Conservation (phyloP, 75 land plant genomes). For the Ceratopteris richardii region DNA sequence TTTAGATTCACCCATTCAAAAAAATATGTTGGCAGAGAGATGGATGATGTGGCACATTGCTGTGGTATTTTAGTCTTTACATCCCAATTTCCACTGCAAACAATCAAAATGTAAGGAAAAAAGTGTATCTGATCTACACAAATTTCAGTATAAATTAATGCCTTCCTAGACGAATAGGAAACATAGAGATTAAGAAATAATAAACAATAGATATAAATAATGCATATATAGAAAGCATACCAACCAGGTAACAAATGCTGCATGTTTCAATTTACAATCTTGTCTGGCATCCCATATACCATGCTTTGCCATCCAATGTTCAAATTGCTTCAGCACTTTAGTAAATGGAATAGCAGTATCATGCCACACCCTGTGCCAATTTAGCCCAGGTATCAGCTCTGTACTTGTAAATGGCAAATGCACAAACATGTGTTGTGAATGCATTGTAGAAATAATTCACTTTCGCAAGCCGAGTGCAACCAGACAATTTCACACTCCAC, state of each 20-base stretch:
- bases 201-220: too few species aligned
- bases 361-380: slow-evolving; percentile 86
- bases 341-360: slow-evolving; percentile 84
- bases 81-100: slow-evolving; percentile 93
- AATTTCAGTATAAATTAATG: too few species aligned
- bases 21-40: slow-evolving; percentile 62
- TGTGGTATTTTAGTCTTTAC: slow-evolving; percentile 91
- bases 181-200: too few species aligned
- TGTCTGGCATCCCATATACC: slow-evolving; percentile 37
- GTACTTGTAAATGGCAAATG: too few species aligned
- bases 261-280: slow-evolving; percentile 37
- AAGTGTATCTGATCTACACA: too few species aligned
- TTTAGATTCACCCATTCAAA: slow-evolving; percentile 96
- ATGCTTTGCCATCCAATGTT: slow-evolving; percentile 63
- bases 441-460: too few species aligned
- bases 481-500: too few species aligned
- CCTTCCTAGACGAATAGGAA: too few species aligned
- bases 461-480: too few species aligned
- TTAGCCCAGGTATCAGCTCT: too few species aligned
- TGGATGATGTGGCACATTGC: slow-evolving; percentile 64
- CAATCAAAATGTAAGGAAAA: neutral
- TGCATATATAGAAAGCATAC: slow-evolving; percentile 2
- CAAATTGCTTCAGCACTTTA: slow-evolving; percentile 66
- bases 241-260: slow-evolving; percentile 97
- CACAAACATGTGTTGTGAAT: too few species aligned